Base-by-base conservation (phyloP, 805 yeast species). In the Saccharomyces jurei region DNA sequence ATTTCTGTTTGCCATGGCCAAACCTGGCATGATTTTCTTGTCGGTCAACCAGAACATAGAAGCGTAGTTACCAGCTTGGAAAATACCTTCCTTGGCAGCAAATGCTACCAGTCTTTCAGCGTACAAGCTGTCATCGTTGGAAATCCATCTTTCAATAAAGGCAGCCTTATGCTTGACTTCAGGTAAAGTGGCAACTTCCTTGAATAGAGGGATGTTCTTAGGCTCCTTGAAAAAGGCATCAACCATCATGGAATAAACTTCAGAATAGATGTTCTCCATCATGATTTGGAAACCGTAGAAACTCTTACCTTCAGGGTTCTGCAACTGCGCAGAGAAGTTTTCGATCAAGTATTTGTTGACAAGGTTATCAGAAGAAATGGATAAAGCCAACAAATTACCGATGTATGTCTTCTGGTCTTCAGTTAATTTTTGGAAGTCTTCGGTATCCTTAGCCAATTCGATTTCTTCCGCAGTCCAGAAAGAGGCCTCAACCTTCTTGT, bases 391-490 rank as follows among this genome's bases (percentile, higher is more conserved):
- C 51, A 91, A 91, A 71, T 94, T 83, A 21, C 96, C 86, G 61
- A 92, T 76, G 74, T 91, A 92, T 75, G 74, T 91, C 67, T 95
- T 82, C 79, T 92, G 97, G 71, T 90, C 92, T 52, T 87, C 91
- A 69, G 78, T 89, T 74, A 92, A 76, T 64, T 77, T 77, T 69
- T 89, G 88, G 96, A 97, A 89, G 76, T 92, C 97, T 65, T 79
- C 80, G 57, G 78, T 69, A 72, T 92, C 99, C 77, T 91, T 92
- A 56, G 91, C 82, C 61, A 92, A 81, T 73, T 92, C 99, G 63
- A 92, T 89, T 76, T 92, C 99, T 78, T 92, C 99, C 53, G 98
- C 97, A 48, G 98, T 91, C 99, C 99, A 92, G 81, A 92, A 92
- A 9, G 97, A 89, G 21, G 99, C 97, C 79, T 92, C 99, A 50